Percentiles rank a stretch among this genome's conserved stretches.
Evolutionary conservation across 176 grass and related monocot species (phyloP).

Genomic region (Melocanna baccifera): DNA sequence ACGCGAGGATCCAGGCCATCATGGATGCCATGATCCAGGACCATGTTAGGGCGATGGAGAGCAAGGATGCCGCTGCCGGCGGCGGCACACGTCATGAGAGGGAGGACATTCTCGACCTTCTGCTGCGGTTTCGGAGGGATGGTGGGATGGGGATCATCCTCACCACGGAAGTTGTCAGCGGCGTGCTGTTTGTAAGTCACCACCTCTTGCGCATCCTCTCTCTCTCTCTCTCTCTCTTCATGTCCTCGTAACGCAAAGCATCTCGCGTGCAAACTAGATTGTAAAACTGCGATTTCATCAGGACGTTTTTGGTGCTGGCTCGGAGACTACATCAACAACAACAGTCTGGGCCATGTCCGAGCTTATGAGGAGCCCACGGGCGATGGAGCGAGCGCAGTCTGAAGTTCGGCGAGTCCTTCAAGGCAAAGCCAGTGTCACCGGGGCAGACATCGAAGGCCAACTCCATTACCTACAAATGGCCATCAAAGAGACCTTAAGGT

Average conservation of each 20-base stretch:
- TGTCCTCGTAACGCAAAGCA: too few relatives aligned
- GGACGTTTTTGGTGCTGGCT: too few relatives aligned
- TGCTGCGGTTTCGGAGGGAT: background rate
- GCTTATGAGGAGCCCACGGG: constrained; percentile 3
- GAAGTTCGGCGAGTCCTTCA: constrained; percentile 26
- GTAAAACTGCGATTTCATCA: too few relatives aligned
- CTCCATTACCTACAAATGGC: constrained; percentile 40
- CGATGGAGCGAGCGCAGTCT: constrained; percentile 21
- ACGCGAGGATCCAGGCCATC: background rate
- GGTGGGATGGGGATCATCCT: background rate
- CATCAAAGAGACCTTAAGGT: constrained; percentile 45
- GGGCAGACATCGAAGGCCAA: background rate
- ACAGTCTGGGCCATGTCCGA: constrained; percentile 53
- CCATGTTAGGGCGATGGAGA: background rate
- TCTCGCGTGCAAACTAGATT: too few relatives aligned
- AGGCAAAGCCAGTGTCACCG: background rate
- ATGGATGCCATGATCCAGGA: constrained; percentile 4
- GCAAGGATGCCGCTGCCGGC: background rate
- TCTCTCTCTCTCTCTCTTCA: too few relatives aligned
- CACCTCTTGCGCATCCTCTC: too few relatives aligned
- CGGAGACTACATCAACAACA: background rate
- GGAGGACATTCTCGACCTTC: background rate
- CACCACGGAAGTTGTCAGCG: background rate
- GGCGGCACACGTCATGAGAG: too few relatives aligned
- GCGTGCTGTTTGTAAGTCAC: background rate